Base-by-base conservation (phyloP, 2,329 filamentous ascomycete species). In the Colletotrichum shisoi region DNA sequence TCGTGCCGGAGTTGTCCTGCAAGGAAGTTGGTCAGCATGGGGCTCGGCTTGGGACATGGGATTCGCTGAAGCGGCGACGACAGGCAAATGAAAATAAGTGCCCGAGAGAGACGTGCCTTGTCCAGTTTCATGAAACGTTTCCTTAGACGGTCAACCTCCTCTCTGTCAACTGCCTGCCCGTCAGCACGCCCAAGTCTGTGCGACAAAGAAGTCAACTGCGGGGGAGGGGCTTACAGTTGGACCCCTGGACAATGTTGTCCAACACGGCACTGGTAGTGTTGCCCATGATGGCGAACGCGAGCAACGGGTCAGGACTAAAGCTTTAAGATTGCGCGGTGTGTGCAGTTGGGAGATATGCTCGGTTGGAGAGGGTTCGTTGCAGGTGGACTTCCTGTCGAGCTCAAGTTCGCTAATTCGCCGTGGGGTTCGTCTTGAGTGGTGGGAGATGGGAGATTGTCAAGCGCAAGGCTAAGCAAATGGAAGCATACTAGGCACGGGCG, bases 81-180 rank as follows among this genome's bases (percentile, higher is more conserved):
- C 48, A n/a, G 13, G 19, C n/a, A 37, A 31, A 54, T 8, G 31
- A 34, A 9, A 34, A 34, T 34, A 21, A 57, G 21, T 34, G 34
- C 12, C 4, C 37, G 27, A 11, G 21, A 37, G 24, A 40, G 31
- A 72, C 82, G 72, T 81, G 95, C 94, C 87, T 97, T 98, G 81
- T 99, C 95, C 68, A 99, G 84, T 82, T 99, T 99, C 94, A 98
- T 98, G 77, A 99, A 99, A 70, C 94, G 88, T 84, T 99, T 99
- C 76, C 93, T 88, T 77, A 99, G 85, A 75, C 95, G 88, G 78
- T 98, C 95, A 68, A 99, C 93, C 80, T 99, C 95, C 75, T 99
- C 95, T 79, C 92, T 90, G 83, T 99, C 92, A 84, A 99, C 94
- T 98, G 52, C 65, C 57, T 45, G 45, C 31, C 51, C 27, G 63